Base-by-base conservation (phyloP, 306 rosid genomes). In the Vigna nakashimae region DNA sequence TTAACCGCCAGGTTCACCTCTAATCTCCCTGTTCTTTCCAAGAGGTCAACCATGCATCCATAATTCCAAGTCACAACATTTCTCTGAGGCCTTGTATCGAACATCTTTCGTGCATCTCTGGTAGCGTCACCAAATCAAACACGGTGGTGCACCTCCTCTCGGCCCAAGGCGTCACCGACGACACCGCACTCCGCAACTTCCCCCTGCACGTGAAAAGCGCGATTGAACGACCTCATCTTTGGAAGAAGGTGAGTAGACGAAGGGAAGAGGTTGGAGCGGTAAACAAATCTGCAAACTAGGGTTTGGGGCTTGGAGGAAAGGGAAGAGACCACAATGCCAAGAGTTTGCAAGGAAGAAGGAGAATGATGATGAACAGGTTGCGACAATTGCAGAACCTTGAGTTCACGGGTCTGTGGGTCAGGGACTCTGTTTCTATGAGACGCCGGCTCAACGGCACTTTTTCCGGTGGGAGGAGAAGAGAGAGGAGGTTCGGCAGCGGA, bases 1-100 rank as follows among this genome's bases (percentile, higher is more conserved):
- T 4, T 34, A 34, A 34, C 38, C 2, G 2, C 26, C 26, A 24
- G 26, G 26, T 24, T 24, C 26, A 24, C 2, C 26, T 24, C 26
- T 34, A 88, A 81, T 71, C 88, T 81, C 57, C 94, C 94, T 40
- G 89, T 88, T 63, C 93, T 73, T 13, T 90, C 97, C 74, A 84
- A 72, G 16, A 88, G 92, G 64, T 92, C 93, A 74, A 88, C 90
- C 84, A 91, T 42, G 86, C 97, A 91, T 48, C 94, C 92, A 6
- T 83, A 91, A 55, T 88, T 89, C 87, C 91, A 87, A 13, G 92
- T 80, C 63, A 91, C 87, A 24, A 74, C 86, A 76, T 87, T 91
- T 82, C 87, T 87, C 11, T 70, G 69, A 65, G 90, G 88, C 92
- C 88, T 66, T 42, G 6, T 17, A 17, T 87, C 91, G 22, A 91